phyloP scores from a whole-genome alignment of 805 yeast species.

The Metschnikowia henanensis region DNA sequence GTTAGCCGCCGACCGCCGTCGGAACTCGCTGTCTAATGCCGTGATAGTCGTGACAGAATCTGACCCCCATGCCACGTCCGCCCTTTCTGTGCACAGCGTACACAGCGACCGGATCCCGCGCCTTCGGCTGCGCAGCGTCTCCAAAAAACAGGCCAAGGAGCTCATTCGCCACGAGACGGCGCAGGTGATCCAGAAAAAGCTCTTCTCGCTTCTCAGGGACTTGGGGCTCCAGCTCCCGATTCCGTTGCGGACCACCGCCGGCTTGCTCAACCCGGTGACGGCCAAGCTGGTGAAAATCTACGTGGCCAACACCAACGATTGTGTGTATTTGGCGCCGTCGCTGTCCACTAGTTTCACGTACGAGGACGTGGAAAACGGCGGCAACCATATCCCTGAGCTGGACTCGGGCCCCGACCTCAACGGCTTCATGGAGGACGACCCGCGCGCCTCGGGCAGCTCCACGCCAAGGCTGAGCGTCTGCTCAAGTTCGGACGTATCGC shows the following conservation, averaged over 20 bases:
- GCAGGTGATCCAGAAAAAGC: slow-evolving; percentile 36
- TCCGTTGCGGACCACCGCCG: slow-evolving; percentile 30
- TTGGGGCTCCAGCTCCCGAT: slow-evolving; percentile 43
- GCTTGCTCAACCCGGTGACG: slow-evolving; percentile 22
- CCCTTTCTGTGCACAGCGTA: slow-evolving; percentile 9
- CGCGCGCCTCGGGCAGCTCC: not conserved
- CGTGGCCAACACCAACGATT: slow-evolving; percentile 41
- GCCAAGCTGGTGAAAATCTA: slow-evolving; percentile 32
- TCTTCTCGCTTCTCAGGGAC: slow-evolving; percentile 28
- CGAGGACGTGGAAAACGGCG: slow-evolving; percentile 45
- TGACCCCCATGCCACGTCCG: slow-evolving; percentile 9
- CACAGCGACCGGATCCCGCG: slow-evolving; percentile 7
- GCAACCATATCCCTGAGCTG: slow-evolving; percentile 20
- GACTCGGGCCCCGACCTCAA: slow-evolving; percentile 2
- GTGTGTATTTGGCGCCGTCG: slow-evolving; percentile 41
- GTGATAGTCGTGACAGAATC: slow-evolving; percentile 23
- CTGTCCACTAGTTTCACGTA: slow-evolving; percentile 40
- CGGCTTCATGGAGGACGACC: not conserved
- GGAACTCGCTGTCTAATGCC: slow-evolving; percentile 24
- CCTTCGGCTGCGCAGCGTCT: slow-evolving; percentile 20
- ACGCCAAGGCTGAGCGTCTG: slow-evolving; percentile 4
- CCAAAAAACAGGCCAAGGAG: slow-evolving; percentile 34
- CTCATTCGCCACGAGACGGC: slow-evolving; percentile 41
- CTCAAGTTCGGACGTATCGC: not conserved
- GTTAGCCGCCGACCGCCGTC: slow-evolving; percentile 15